Evolutionary conservation across 1,284 basidiomycete genomes (phyloP).

Genomic region (Xanthoconium separans): DNA sequence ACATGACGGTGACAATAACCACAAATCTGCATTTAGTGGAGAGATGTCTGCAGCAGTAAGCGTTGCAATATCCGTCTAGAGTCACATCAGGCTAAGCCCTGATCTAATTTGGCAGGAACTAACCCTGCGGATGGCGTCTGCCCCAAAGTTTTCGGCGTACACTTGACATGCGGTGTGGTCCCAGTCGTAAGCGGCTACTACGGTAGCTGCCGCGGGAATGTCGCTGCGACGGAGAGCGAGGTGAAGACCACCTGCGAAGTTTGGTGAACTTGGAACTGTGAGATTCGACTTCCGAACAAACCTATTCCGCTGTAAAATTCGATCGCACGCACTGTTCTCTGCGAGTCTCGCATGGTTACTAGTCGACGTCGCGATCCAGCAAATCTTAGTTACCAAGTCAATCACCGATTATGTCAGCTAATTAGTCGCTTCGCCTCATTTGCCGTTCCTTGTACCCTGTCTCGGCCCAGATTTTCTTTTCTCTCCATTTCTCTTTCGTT

Average conservation of each 20-base stretch:
- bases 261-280: conserved; percentile 12
- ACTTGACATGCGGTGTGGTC: conserved; percentile 69
- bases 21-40: conserved; percentile 50
- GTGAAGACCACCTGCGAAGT: conserved; percentile 63
- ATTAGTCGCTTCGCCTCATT: conserved; percentile 19
- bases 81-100: not conserved
- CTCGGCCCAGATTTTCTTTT: conserved; percentile 6
- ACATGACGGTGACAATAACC: conserved; percentile 77
- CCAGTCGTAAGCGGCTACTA: conserved; percentile 66
- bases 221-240: conserved; percentile 57
- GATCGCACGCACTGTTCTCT: conserved; percentile 43
- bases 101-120: conserved; percentile 7
- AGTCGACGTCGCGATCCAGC: not conserved
- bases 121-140: conserved; percentile 50
- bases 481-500: not conserved
- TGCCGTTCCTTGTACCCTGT: conserved; percentile 4
- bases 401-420: conserved; percentile 23
- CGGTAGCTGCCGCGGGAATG: conserved; percentile 38
- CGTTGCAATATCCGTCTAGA: conserved; percentile 61
- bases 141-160: conserved; percentile 57
- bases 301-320: conserved; percentile 82
- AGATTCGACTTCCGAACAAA: conserved; percentile 14
- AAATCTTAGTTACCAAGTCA: not conserved
- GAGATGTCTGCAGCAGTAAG: conserved; percentile 50
- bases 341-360: conserved; percentile 11